Conservation (phyloP, 441 rosid genomes). For the Corymbia calophylla region DNA sequence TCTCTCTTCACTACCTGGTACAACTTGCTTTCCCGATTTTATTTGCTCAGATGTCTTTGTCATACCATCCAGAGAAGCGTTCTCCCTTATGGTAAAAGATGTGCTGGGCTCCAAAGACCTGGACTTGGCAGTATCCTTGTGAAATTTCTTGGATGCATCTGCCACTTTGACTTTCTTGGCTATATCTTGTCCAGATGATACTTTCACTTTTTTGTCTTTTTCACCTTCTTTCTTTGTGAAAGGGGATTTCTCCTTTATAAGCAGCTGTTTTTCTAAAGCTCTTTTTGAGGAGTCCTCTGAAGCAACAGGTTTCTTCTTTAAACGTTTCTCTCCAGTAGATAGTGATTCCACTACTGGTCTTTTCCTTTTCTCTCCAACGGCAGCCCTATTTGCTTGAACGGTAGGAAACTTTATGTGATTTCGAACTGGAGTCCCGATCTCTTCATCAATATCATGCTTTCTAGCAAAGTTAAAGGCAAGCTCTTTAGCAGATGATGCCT, state of each 20-base stretch:
- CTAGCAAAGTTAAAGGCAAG: conserved; percentile 25
- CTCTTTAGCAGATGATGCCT: conserved; percentile 9
- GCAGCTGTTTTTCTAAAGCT: conserved; percentile 18
- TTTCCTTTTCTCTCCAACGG: conserved; percentile 18
- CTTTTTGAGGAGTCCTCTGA: conserved; percentile 22
- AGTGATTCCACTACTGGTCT: conserved; percentile 22
- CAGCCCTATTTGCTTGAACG: conserved; percentile 22
- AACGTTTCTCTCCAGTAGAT: conserved; percentile 20
- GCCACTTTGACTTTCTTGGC: conserved; percentile 28
- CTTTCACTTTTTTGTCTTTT: conserved; percentile 24
- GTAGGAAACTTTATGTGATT: conserved; percentile 70
- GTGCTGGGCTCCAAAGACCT: neutral
- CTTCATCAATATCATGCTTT: conserved; percentile 63
- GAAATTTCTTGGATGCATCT: conserved; percentile 24
- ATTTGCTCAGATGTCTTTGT: conserved; percentile 18
- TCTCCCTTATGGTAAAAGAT: neutral
- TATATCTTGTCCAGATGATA: conserved; percentile 22
- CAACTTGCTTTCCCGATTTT: conserved; percentile 21
- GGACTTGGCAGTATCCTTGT: conserved; percentile 16
- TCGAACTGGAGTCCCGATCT: conserved; percentile 70
- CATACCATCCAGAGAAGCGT: conserved; percentile 1
- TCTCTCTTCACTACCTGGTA: conserved; percentile 19
- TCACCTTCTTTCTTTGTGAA: conserved; percentile 21
- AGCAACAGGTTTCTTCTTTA: conserved; percentile 24
- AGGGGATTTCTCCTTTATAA: conserved; percentile 11